Base-by-base conservation (phyloP, 306 rosid genomes). In the Morella rubra region DNA sequence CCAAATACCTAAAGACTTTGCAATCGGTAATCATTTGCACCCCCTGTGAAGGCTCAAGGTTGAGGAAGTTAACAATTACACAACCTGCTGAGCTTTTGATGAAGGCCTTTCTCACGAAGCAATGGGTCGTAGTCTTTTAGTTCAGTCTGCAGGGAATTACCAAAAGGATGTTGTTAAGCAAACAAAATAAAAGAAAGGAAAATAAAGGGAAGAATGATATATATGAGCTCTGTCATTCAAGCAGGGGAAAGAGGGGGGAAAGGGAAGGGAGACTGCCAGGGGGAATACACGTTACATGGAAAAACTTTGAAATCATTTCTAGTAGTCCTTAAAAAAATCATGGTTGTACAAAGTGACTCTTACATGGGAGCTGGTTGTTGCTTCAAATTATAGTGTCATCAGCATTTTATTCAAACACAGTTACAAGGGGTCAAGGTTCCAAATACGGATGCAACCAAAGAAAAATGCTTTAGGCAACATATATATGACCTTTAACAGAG, bases 61-160 rank as follows among this genome's bases (percentile, higher is more conserved):
- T 81, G 65, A 82, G 58, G 79, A 18, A 77, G 80, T 81, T 78
- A 73, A 83, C 76, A 74, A 82, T 54, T 58, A 86, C 95, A 91
- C 82, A 47, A 85, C 76, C 72, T 73, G 88, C 54, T 91, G 62
- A 91, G 80, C 59, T 86, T 88, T 86, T 79, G 86, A 87, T 90
- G 97, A 81, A 91, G 81, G 49, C 95, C 97, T 85, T n/a, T n/a
- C n/a, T 88, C 93, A 78, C 86, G 95, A 78, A 86, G 82, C 92
- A 88, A 8, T 1, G 97, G 97, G 58, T 90, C 89, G 75, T 90
- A 91, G 77, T 81, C 87, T 65, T 81, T 71, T 52, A 84, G 81
- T 44, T 85, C 91, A 55, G 90, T 79, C 97, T 91, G 90, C 91
- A 52, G 8, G 70, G 19, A 49, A 45, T 27, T 27, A 27, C 27